These are phyloP conservation scores for Colletotrichum australisinense DNA, from an alignment of 2,329 filamentous ascomycete species.

Conservation along the genomic window DNA sequence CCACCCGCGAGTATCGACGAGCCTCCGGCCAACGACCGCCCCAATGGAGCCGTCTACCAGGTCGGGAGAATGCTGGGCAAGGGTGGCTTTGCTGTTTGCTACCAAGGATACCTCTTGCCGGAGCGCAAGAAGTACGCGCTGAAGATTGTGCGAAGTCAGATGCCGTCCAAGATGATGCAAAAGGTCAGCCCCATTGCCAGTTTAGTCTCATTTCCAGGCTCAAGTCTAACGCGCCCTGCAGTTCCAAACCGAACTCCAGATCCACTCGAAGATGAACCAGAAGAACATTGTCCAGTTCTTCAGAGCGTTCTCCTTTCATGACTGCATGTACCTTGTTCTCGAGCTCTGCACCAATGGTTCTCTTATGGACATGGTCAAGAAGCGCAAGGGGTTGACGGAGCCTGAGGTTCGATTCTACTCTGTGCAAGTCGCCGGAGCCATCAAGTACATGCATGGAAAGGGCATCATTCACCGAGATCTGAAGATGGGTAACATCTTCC, in stretches of 20 bases:
- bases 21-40: constrained; percentile 75
- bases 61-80: constrained; percentile 81
- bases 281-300: constrained; percentile 96
- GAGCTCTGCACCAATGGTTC: constrained; percentile 96
- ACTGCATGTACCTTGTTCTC: constrained; percentile 91
- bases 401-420: constrained; percentile 95
- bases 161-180: constrained; percentile 86
- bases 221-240: constrained; percentile 42
- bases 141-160: constrained; percentile 86
- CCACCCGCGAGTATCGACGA: constrained; percentile 71
- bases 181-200: constrained; percentile 67
- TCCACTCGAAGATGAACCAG: constrained; percentile 97
- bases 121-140: constrained; percentile 77
- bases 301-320: constrained; percentile 89
- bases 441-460: constrained; percentile 97
- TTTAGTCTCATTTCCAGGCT: background rate
- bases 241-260: constrained; percentile 89
- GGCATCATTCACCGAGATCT: constrained; percentile 97
- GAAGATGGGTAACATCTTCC: constrained; percentile 98
- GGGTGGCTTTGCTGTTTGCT: constrained; percentile 86
- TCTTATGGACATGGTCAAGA: constrained; percentile 97
- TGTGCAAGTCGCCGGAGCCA: constrained; percentile 93
- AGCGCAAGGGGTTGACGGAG: constrained; percentile 88
- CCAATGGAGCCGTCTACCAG: constrained; percentile 77
- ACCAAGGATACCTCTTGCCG: constrained; percentile 75